These are phyloP conservation scores for Brasenia schreberi DNA, from an alignment of 164 flowering plant genomes.

Conservation along the genomic window DNA sequence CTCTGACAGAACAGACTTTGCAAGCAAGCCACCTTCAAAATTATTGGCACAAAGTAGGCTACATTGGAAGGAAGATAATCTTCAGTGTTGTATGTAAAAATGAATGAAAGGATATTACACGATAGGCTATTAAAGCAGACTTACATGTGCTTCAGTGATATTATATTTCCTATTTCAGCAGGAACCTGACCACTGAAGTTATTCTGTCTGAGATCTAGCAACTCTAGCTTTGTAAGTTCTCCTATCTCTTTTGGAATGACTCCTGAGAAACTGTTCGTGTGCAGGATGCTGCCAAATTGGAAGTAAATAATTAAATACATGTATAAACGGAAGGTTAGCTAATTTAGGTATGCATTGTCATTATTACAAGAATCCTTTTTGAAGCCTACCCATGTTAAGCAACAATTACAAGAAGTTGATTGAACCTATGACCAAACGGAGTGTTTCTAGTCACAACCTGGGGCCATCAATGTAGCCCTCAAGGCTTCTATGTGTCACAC, in stretches of 20 bases:
- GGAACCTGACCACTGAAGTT: background rate
- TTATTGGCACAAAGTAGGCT: background rate
- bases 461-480: too few species aligned
- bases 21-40: background rate
- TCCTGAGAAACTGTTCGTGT: conserved; percentile 2
- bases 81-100: background rate
- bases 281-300: background rate
- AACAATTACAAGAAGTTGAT: too few species aligned
- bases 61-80: background rate
- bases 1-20: background rate
- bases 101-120: background rate
- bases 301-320: background rate
- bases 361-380: background rate
- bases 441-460: too few species aligned
- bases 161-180: background rate
- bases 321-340: background rate
- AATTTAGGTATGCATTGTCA: background rate
- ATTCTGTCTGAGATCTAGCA: conserved; percentile 2
- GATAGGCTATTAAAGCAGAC: background rate
- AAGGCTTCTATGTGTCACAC: too few species aligned
- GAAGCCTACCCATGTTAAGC: too few species aligned
- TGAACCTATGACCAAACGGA: too few species aligned
- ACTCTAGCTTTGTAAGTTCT: conserved; percentile 1
- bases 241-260: conserved; percentile 1
- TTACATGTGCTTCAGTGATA: conserved; percentile 1